Evolutionary conservation across 108 stramenopile genomes (phyloP), one percentile per base, ranked within the genome.

Genomic region (Cyclotella cryptica): DNA sequence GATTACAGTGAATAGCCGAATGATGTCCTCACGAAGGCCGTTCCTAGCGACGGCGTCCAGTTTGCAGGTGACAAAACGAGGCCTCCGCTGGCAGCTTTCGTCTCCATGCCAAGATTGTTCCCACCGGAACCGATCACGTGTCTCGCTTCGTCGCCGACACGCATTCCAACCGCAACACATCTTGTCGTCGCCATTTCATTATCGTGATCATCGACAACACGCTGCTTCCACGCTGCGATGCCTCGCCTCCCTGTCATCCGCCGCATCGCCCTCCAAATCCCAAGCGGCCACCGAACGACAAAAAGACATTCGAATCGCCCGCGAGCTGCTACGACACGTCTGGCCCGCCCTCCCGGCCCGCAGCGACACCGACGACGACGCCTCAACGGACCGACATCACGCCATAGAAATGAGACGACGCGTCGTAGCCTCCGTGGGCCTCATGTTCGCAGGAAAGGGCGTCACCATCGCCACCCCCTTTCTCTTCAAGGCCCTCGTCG

Each of bases 391-490:
- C 15, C 40, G 26, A 55, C 45, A 75, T 51, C 69, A 45, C 27
- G 72, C 76, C 0, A 27, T 76, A 30, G 65, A 49, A 10, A 75
- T 86, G 66, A 87, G 87, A 72, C 83, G 78, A 71, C 79, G 88
- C 18, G 99, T 99, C n/a, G 69, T 92, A 27, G 58, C 75, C 27
- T 89, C 92, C 5, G 44, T 98, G 10, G 85, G 85, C 17, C 81
- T 98, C 44, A 96, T 99, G 88, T 72, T 99, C 0, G 94, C 80
- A 13, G 95, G 96, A 19, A 99, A 99, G 80, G 83, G 88, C 21
- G 84, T 98, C 35, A 99, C 92, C 60, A 95, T 99, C 30, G 87
- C 93, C 69, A 95, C 98, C 22, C 98, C 98, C 19, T 99, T 94
- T 70, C 78, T 98, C 41, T 98, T 99, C 92, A 99, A 99, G 61